These are phyloP conservation scores for Pyrenochaeta sp. DNA, from an alignment of 2,329 filamentous ascomycete species.

Conservation along the genomic window DNA sequence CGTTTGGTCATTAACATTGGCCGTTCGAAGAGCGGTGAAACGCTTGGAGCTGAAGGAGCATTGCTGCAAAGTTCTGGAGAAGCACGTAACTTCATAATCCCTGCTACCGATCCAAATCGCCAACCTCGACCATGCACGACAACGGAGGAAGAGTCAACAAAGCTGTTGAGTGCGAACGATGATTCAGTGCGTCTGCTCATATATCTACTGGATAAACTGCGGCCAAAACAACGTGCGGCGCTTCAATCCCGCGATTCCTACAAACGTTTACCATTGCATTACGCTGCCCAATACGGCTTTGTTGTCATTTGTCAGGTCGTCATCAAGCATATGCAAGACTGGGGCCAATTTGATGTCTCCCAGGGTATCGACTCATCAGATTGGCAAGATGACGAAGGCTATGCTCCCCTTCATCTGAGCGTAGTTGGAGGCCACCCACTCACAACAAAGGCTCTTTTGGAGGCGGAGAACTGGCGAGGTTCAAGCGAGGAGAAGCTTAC, in stretches of 20 bases:
- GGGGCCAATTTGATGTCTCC: conserved; percentile 84
- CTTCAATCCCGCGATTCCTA: conserved; percentile 77
- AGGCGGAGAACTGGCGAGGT: conserved; percentile 80
- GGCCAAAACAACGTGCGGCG: conserved; percentile 70
- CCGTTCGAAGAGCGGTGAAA: conserved; percentile 69
- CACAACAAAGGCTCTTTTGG: conserved; percentile 82
- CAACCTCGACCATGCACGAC: conserved; percentile 69
- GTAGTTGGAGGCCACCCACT: conserved; percentile 90
- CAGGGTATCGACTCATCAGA: conserved; percentile 84
- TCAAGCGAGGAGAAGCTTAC: conserved; percentile 68
- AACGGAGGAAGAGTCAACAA: conserved; percentile 69
- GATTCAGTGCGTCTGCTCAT: conserved; percentile 74
- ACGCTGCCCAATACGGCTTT: conserved; percentile 93
- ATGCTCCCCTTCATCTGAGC: conserved; percentile 88
- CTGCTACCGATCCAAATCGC: conserved; percentile 73
- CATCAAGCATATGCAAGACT: conserved; percentile 87
- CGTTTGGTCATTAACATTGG: conserved; percentile 92
- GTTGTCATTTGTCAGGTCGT: conserved; percentile 88
- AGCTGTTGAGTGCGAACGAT: conserved; percentile 73
- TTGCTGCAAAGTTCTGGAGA: conserved; percentile 61
- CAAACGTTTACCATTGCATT: conserved; percentile 87
- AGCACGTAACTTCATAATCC: conserved; percentile 78
- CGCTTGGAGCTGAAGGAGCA: conserved; percentile 58
- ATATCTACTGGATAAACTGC: conserved; percentile 73
- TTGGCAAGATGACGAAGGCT: conserved; percentile 94